Evolutionary conservation across 2,329 filamentous ascomycete genomes (phyloP).

Genomic region (Pleoardoris graminearum): DNA sequence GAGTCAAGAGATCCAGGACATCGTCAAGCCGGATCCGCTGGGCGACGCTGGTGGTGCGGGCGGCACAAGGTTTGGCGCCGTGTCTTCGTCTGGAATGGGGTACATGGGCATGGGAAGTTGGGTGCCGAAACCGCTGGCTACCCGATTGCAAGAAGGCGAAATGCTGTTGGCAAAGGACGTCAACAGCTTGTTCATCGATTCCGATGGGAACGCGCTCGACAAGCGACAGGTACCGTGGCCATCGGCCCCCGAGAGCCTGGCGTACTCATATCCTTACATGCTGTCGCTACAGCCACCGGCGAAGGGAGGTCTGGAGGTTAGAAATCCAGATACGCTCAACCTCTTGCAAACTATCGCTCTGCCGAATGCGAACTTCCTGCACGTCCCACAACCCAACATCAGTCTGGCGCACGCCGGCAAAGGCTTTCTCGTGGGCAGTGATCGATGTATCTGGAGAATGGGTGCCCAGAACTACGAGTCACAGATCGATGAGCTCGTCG

Average conservation of each 20-base stretch:
- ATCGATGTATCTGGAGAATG: constrained; percentile 95
- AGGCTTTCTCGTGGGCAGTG: constrained; percentile 90
- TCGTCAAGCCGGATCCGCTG: constrained; percentile 74
- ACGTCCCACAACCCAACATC: constrained; percentile 89
- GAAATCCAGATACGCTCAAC: constrained; percentile 90
- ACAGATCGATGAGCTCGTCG: constrained; percentile 81
- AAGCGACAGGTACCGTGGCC: constrained; percentile 92
- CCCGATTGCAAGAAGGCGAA: constrained; percentile 78
- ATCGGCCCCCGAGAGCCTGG: constrained; percentile 82
- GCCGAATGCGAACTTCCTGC: constrained; percentile 79
- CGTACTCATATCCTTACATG: constrained; percentile 96
- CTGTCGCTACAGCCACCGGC: constrained; percentile 80
- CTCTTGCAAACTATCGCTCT: constrained; percentile 83
- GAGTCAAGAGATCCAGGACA: constrained; percentile 72
- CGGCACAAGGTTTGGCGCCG: constrained; percentile 76
- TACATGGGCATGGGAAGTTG: constrained; percentile 95
- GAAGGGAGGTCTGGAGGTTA: constrained; percentile 84
- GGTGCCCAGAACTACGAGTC: constrained; percentile 86
- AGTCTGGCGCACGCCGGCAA: constrained; percentile 96
- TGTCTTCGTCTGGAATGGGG: constrained; percentile 85
- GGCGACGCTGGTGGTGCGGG: constrained; percentile 67
- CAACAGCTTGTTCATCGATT: constrained; percentile 89
- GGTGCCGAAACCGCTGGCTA: constrained; percentile 86
- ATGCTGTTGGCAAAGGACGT: constrained; percentile 96
- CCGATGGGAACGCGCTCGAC: constrained; percentile 77